Evolutionary conservation across 2,329 filamentous ascomycete genomes (phyloP), one percentile per base, ranked within the genome.

Genomic region (Phaeoacremonium minimum): DNA sequence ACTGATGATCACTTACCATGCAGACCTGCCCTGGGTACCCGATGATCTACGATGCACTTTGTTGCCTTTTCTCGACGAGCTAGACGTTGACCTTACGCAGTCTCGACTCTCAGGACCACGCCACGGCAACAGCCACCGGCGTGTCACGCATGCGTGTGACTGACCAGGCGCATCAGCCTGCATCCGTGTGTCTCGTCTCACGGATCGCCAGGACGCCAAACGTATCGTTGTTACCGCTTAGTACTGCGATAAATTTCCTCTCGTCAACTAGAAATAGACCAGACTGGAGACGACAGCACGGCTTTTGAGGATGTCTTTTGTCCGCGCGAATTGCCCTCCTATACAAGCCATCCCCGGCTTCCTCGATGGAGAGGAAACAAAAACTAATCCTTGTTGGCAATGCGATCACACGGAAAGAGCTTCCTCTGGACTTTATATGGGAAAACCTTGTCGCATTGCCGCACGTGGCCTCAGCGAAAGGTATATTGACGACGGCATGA

Each of bases 241-340:
- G 43, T 56, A 45, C 46, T 42, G 49, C 45, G 51, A 51, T 48
- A 56, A 43, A 30, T 26, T 52, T 64, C 49, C 77, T 78, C 73
- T 48, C 42, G 45, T 47, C 47, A 50, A 48, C 49, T 55, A 51
- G 48, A 62, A 72, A 77, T 53, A 52, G 50, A 36, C 38, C 30
- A 39, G 42, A 38, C 45, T 38, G 47, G 68, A 75, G 77, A 80
- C 55, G 75, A 77, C 32, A 76, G 69, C 68, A 78, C 87, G 87
- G 79, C 80, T 95, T 96, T 96, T 95, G 74, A 72, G 75, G 87
- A 94, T 83, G 87, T 90, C 65, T 79, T 95, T 96, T 95, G 87
- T 85, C 76, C 87, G 87, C 75, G 81, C 71, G 68, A 55, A 66
- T 69, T 63, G 80, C 84, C 83, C 80, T 82, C 77, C 77, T 62